phyloP scores from a whole-genome alignment of 2,329 filamentous ascomycete genomes.

The Ascochyta rabiei region DNA sequence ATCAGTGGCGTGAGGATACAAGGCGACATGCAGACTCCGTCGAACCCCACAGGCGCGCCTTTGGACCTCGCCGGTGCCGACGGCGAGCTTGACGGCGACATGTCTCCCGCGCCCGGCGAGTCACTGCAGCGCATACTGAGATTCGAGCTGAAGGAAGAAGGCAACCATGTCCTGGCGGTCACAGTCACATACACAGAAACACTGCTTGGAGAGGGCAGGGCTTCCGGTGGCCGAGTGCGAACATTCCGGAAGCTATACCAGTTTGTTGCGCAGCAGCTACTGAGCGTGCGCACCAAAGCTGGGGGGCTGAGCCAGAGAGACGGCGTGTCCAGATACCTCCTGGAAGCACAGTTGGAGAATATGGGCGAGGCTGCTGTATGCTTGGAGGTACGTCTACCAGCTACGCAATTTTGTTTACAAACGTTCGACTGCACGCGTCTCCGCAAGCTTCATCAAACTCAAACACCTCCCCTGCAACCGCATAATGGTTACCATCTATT shows the following conservation, averaged over 20 bases:
- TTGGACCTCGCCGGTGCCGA: conserved; percentile 63
- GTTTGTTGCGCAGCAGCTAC: conserved; percentile 87
- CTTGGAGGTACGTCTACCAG: conserved; percentile 64
- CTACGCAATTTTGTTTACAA: conserved; percentile 6
- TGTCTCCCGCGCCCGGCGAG: conserved; percentile 61
- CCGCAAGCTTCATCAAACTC: conserved; percentile 17
- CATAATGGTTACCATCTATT: conserved; percentile 2
- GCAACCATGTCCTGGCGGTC: conserved; percentile 89
- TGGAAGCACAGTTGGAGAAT: conserved; percentile 96
- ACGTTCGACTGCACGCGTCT: conserved; percentile 1
- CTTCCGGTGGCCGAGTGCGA: conserved; percentile 68
- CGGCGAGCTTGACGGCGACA: conserved; percentile 27
- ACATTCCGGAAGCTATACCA: conserved; percentile 97
- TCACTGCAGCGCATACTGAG: conserved; percentile 82
- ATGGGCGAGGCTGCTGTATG: conserved; percentile 82
- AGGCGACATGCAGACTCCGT: conserved; percentile 94
- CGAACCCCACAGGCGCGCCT: conserved; percentile 65
- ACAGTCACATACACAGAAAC: conserved; percentile 95
- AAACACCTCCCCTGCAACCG: conserved; percentile 12
- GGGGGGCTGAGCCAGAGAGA: conserved; percentile 63
- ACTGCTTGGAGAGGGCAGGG: conserved; percentile 57
- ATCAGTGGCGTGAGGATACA: conserved; percentile 81
- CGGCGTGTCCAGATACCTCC: conserved; percentile 64
- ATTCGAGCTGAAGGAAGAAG: conserved; percentile 92
- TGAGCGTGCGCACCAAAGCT: conserved; percentile 90